Evolutionary conservation across 2,329 filamentous ascomycete species (phyloP), one percentile per base, ranked within the genome.

Genomic region (Aspergillus sergii): DNA sequence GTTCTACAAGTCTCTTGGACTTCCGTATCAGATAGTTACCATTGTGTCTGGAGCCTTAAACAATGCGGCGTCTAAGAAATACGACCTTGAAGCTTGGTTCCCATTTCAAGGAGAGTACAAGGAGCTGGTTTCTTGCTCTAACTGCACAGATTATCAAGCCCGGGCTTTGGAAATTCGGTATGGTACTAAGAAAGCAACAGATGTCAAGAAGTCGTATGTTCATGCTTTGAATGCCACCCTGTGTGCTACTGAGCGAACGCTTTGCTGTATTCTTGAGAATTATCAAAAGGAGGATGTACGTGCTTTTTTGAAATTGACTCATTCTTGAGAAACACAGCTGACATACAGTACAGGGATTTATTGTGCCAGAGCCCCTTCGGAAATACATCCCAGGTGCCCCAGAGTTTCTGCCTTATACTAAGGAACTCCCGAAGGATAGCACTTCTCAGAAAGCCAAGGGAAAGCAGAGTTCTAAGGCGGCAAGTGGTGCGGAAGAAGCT

Each of bases 81-180:
- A 90, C 77, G 95, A 99, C 75, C 85, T 99, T 26, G 95, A 99
- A 78, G 94, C 95, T 3, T 96, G 93, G 92, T 97, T 96, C 79
- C 93, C 93, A 19, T 96, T 91, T 84, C 94, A 98, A 79, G 91
- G 91, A 72, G 95, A 98, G 80, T 99, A 98, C 86, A 98, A 98
- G 82, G 95, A 98, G 82, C 87, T 99, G 32, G 95, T 98, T 57
- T 96, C 92, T 23, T 97, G 94, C 86, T 96, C 93, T 65, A 99
- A 99, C 82, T 99, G 95, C 84, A 96, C 93, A 51, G 94, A 98
- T 78, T 98, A 98, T 83, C 95, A 99, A 83, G 93, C 93, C 28
- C 88, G 95, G 61, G 94, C 93, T 70, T 86, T 99, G 14, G 94
- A 98, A 79, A 96, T 99, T 71, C 88, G 95, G 63, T 97, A 90